Evolutionary conservation across 805 yeast species (phyloP).

Genomic region (Pichia nanzhaoensis): DNA sequence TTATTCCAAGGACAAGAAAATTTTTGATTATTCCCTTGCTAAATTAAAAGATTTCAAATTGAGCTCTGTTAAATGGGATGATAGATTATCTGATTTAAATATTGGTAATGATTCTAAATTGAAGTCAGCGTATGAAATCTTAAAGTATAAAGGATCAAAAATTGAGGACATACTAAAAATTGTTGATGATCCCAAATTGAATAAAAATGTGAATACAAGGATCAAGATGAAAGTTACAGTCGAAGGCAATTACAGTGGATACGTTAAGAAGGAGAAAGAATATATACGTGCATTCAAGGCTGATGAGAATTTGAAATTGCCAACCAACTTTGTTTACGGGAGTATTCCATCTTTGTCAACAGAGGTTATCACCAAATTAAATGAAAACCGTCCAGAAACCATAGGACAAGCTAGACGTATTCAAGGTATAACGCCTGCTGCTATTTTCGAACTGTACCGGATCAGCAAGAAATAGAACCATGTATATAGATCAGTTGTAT

Average conservation of each 20-base stretch:
- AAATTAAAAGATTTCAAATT: constrained; percentile 39
- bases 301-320: constrained; percentile 74
- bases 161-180: constrained; percentile 33
- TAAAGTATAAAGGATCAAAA: constrained; percentile 44
- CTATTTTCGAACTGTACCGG: constrained; percentile 70
- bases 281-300: constrained; percentile 72
- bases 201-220: constrained; percentile 33
- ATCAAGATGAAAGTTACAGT: constrained; percentile 57
- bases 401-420: constrained; percentile 93
- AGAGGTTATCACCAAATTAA: constrained; percentile 65
- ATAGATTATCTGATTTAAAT: constrained; percentile 36
- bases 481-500: no score
- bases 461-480: constrained; percentile 32
- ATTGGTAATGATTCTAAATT: constrained; percentile 49
- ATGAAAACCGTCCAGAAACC: constrained; percentile 75
- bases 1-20: constrained; percentile 37
- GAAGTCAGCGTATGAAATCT: constrained; percentile 64
- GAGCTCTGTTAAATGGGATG: constrained; percentile 61
- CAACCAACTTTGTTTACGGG: constrained; percentile 57
- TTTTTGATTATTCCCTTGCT: constrained; percentile 38
- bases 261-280: constrained; percentile 63
- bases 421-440: constrained; percentile 94
- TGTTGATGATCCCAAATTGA: constrained; percentile 22
- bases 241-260: constrained; percentile 80
- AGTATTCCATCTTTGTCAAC: constrained; percentile 57